phyloP scores from a whole-genome alignment of 129 eudicot genomes.

The Lactuca saligna region DNA sequence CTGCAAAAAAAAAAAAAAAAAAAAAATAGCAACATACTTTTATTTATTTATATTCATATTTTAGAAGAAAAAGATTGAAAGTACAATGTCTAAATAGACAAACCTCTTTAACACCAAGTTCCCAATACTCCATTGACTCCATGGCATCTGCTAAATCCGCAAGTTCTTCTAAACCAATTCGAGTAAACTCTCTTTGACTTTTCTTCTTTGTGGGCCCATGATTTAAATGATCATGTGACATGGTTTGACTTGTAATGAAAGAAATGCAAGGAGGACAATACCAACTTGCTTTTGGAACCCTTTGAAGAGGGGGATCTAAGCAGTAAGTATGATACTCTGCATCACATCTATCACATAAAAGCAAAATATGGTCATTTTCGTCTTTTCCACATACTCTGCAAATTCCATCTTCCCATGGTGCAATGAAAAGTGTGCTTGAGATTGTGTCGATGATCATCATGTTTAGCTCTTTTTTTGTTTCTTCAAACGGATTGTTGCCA shows the following conservation, averaged over 20 bases:
- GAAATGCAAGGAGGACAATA: constrained; percentile 89
- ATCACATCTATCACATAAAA: constrained; percentile 92
- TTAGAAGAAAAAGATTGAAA: background rate
- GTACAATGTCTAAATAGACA: constrained; percentile 14
- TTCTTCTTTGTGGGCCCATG: constrained; percentile 38
- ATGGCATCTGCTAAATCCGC: constrained; percentile 54
- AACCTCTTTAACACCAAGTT: constrained; percentile 77
- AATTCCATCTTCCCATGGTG: constrained; percentile 95
- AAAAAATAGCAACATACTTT: background rate
- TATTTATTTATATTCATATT: no score
- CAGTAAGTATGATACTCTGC: constrained; percentile 92
- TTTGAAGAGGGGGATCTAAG: constrained; percentile 82
- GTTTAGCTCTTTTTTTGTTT: constrained; percentile 52
- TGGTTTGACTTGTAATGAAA: constrained; percentile 45
- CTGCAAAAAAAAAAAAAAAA: constrained; percentile 47
- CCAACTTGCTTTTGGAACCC: constrained; percentile 92
- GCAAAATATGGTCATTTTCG: constrained; percentile 82
- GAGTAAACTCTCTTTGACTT: constrained; percentile 45
- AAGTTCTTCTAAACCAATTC: constrained; percentile 49
- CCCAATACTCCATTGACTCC: constrained; percentile 81
- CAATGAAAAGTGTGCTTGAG: constrained; percentile 57
- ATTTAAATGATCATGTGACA: constrained; percentile 19
- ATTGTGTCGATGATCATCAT: constrained; percentile 43
- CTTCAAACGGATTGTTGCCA: constrained; percentile 26
- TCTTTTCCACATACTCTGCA: constrained; percentile 98